Conservation (phyloP, 129 eudicot species). For the Erigeron canadensis region DNA sequence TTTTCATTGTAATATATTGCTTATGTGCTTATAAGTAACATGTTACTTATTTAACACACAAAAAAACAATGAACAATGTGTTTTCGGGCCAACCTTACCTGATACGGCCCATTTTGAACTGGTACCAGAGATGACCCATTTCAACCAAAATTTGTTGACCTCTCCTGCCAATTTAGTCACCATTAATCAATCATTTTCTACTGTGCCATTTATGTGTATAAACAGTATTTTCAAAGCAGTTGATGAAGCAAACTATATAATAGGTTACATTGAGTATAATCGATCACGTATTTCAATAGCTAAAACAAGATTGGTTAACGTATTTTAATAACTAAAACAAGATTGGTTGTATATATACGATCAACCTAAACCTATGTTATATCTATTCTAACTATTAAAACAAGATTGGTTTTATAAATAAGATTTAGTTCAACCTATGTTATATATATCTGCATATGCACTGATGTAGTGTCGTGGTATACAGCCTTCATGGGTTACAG, state of each 20-base stretch:
- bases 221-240: not conserved
- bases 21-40: not conserved
- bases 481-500: constrained; percentile 98
- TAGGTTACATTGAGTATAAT: not conserved
- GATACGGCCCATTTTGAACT: not conserved
- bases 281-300: too few relatives aligned
- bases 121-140: not conserved
- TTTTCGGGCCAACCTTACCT: not conserved
- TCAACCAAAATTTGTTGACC: not conserved
- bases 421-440: not conserved
- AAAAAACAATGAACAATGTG: not conserved
- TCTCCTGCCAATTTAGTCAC: not conserved
- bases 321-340: too few relatives aligned
- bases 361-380: constrained; percentile 2
- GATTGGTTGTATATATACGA: not conserved
- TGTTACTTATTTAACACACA: not conserved
- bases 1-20: not conserved
- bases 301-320: not conserved
- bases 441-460: not conserved
- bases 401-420: not conserved
- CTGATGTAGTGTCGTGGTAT: constrained; percentile 21
- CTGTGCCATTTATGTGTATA: not conserved
- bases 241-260: not conserved
- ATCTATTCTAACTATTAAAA: not conserved
- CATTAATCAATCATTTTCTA: not conserved